These are phyloP conservation scores for Globisporangium alternatum DNA, from an alignment of 352 stramenopile genomes.

Conservation along the genomic window DNA sequence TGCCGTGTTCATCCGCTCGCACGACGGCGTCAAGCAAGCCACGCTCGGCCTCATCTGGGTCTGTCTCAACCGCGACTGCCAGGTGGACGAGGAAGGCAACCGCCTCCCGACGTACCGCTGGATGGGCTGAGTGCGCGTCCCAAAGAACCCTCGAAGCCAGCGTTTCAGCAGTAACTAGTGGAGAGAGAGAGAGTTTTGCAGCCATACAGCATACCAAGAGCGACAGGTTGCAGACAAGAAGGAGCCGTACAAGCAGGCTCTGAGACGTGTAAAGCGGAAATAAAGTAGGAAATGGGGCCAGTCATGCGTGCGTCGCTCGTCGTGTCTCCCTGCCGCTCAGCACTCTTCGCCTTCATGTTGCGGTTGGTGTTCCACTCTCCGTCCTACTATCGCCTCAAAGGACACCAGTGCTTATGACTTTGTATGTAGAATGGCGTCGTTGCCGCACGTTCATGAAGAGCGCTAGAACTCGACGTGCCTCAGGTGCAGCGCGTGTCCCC, in stretches of 20 bases:
- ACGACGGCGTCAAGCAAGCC: constrained; percentile 86
- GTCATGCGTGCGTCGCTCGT: background rate
- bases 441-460: too few species aligned
- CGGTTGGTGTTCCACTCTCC: too few species aligned
- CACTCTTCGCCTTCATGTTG: too few species aligned
- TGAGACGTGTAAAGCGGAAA: background rate
- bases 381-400: too few species aligned
- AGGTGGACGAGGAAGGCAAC: constrained; percentile 82
- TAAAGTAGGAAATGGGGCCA: constrained; percentile 6
- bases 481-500: too few species aligned
- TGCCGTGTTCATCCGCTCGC: constrained; percentile 85
- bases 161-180: background rate
- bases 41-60: constrained; percentile 88
- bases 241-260: background rate
- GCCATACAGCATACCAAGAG: background rate
- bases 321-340: too few species aligned
- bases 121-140: constrained; percentile 55
- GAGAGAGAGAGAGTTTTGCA: background rate
- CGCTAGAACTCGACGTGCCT: too few species aligned
- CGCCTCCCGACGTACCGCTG: constrained; percentile 82
- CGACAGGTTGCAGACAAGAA: background rate
- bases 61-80: constrained; percentile 86
- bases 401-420: too few species aligned
- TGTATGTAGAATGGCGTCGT: too few species aligned
- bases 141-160: background rate